These are phyloP conservation scores for Blastobotrys muscicola DNA, from an alignment of 805 yeast species.

Conservation along the genomic window DNA sequence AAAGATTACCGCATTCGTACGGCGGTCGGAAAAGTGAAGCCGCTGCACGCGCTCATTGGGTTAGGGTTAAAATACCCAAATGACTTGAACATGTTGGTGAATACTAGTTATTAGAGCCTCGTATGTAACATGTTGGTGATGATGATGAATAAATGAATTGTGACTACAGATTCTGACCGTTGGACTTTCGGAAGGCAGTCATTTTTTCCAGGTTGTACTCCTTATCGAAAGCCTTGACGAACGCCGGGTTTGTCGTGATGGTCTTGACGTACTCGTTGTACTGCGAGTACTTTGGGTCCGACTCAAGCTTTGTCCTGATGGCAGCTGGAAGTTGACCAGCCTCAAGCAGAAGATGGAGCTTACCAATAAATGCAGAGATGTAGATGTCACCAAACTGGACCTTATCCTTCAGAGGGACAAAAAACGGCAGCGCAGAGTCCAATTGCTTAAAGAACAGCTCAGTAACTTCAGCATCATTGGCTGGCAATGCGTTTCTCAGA, in stretches of 20 bases:
- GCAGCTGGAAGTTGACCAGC: slow-evolving; percentile 7
- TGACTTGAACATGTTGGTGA: too few species aligned
- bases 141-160: too few species aligned
- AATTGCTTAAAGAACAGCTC: slow-evolving; percentile 11
- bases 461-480: slow-evolving; percentile 1
- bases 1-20: too few species aligned
- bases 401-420: slow-evolving; percentile 10
- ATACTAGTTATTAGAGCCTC: too few species aligned
- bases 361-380: slow-evolving; percentile 17
- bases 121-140: too few species aligned
- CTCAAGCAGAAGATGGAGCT: slow-evolving; percentile 10
- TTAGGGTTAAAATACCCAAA: too few species aligned
- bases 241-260: slow-evolving; percentile 15
- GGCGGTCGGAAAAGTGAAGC: too few species aligned
- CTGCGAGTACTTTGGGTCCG: slow-evolving; percentile 15
- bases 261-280: slow-evolving; percentile 15
- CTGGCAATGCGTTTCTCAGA: not conserved
- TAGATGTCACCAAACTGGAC: slow-evolving; percentile 18
- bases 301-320: slow-evolving; percentile 1
- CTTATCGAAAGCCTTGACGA: slow-evolving; percentile 13
- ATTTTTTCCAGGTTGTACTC: too few species aligned
- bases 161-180: too few species aligned
- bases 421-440: slow-evolving; percentile 14
- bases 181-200: too few species aligned
- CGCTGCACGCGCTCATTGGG: too few species aligned